Evolutionary conservation across 768 basidiomycete species (phyloP), one percentile per base, ranked within the genome.

Genomic region (Boletus barrowsii): DNA sequence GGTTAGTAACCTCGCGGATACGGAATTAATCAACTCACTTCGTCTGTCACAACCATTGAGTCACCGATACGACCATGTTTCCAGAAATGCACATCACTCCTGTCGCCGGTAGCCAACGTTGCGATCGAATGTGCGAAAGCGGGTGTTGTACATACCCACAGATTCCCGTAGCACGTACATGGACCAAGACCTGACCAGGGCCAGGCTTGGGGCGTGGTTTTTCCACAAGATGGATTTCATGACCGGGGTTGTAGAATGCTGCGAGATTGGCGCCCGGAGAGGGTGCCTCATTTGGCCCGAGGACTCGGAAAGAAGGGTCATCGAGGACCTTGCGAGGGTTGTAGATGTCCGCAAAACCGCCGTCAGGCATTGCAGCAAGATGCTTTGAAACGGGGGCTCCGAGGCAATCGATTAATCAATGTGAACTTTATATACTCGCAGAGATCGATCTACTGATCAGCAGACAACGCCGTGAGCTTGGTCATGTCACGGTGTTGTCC

Each of bases 21-120:
- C 17, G 29, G 17, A 18, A 18, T 5, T 3, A 51, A 42, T 18
- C 10, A 42, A 41, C 63, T 56, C 53, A 82, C 83, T 71, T 86
- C 84, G 55, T 85, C 84, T 14, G 79, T 82, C 29, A 86, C 84
- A 22, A 87, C 72, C 85, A 86, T 87, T 0, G 83, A 83, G 60
- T 84, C 82, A 10, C 86, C 86, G 48, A 87, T 77, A 39, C 82
- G 72, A 7, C 85, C 85, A 66, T 86, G 83, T 57, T 84, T 77
- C 85, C 85, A 87, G 66, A 87, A 86, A 64, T 87, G 85, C 59
- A 87, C 82, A 55, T 87, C 85, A 44, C 83, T 86, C 76, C 85
- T 86, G 52, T 53, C 32, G 22, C 30, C 46, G 14, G 46, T 17
- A 37, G 1, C 14, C 20, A 39, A 29, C 5, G 13, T 29, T 47